Evolutionary conservation across 306 rosid species (phyloP).

Genomic region (Malus fusca): DNA sequence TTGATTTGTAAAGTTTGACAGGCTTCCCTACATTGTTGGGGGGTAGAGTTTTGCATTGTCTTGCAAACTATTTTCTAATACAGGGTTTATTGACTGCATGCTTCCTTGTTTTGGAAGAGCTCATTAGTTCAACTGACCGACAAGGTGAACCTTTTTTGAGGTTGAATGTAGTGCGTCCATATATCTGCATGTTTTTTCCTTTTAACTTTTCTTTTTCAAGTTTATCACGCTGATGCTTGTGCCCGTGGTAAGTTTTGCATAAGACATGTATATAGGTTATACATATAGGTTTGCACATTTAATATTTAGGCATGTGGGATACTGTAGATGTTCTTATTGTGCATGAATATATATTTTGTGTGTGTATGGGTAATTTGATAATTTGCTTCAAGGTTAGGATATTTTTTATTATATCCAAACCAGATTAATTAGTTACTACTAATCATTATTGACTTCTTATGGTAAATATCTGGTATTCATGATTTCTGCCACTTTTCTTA

Average conservation of each 20-base stretch:
- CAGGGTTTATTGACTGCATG: slow-evolving; percentile 26
- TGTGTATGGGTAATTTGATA: no score
- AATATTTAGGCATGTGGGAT: no score
- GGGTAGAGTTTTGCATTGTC: slow-evolving; percentile 29
- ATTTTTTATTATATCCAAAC: background rate
- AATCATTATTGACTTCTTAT: background rate
- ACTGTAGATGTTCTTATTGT: no score
- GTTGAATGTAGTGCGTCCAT: slow-evolving; percentile 20
- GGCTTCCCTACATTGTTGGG: slow-evolving; percentile 60
- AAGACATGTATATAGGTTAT: no score
- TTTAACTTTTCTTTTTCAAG: background rate
- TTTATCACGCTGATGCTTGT: no score
- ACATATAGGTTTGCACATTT: no score
- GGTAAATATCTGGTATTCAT: background rate
- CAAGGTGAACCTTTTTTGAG: slow-evolving; percentile 29
- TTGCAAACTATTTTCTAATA: slow-evolving; percentile 19
- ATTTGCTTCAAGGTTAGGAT: background rate
- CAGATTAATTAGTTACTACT: background rate
- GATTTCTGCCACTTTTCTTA: background rate
- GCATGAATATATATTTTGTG: no score
- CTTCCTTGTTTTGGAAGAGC: slow-evolving; percentile 35
- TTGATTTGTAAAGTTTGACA: slow-evolving; percentile 51
- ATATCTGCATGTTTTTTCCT: background rate
- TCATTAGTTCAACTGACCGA: slow-evolving; percentile 1
- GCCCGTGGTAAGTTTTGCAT: no score